Evolutionary conservation across 306 rosid species (phyloP), one percentile per base, ranked within the genome.

Genomic region (Abrus pulchellus): DNA sequence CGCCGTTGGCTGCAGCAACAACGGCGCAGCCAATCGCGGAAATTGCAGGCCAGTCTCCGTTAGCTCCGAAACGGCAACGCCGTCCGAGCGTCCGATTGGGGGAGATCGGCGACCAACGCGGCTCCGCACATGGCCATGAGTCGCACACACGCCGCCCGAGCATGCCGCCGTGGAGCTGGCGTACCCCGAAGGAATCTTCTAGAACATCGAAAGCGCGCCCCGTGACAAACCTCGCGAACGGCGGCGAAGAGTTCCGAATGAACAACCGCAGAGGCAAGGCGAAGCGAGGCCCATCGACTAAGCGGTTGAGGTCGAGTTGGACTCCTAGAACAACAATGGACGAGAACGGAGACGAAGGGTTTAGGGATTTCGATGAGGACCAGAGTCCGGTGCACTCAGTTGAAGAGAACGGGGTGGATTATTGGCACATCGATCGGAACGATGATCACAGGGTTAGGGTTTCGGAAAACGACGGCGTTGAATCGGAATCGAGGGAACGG

Each of bases 21-120:
- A 32, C 84, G 9, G 61, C 68, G n/a, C 85, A 62, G 2, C 81
- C 83, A 5, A 14, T 28, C 29, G 6, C 56, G 1, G 89, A 86
- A 14, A 83, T 74, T 12, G 40, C 82, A 1, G 83, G 48, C 9
- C 87, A 77, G 14, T 49, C 83, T 30, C 47, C 74, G 3, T 11
- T 79, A 65, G 88, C 90, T 79, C 85, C 85, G 2, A 87, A 92
- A 62, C 89, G 94, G 14, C 97, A 90, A 41, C 92, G 97, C 28
- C 89, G 97, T 20, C 94, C 94, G 7, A 92, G 94, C 80, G 97
- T 92, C 48, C 91, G 97, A 3, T 68, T 92, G 30, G 97, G 94
- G 12, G 94, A 92, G 84, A 90, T 92, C 83, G 97, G 94, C 13
- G 91, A 88, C 38, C 94, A 80, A 63, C 91, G 80, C 53, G 45